These are phyloP conservation scores for Dothistroma septosporum DNA, from an alignment of 2,329 filamentous ascomycete genomes.

Conservation along the genomic window DNA sequence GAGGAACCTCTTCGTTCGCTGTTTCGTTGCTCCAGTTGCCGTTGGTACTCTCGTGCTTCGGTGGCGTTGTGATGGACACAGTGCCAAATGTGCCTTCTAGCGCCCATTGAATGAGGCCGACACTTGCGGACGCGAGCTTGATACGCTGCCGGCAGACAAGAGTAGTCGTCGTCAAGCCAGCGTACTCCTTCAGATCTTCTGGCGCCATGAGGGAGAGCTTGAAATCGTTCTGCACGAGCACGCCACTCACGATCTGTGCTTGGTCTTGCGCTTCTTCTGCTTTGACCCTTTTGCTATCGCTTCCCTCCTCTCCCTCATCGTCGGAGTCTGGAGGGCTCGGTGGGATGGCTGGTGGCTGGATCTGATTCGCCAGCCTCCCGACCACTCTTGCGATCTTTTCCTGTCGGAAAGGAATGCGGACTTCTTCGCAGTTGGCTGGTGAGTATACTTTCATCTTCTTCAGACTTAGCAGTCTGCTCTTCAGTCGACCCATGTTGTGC, in stretches of 20 bases:
- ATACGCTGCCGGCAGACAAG: constrained; percentile 90
- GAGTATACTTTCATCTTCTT: constrained; percentile 90
- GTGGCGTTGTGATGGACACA: constrained; percentile 49
- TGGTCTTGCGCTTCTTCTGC: constrained; percentile 47
- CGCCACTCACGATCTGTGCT: constrained; percentile 70
- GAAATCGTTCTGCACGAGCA: constrained; percentile 95
- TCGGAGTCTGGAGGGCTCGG: constrained; percentile 36
- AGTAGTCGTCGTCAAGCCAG: constrained; percentile 91
- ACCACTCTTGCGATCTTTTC: constrained; percentile 97
- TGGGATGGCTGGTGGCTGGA: constrained; percentile 58
- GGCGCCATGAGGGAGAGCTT: constrained; percentile 96
- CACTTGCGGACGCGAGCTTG: constrained; percentile 78
- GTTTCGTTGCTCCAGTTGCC: constrained; percentile 44
- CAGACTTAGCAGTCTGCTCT: constrained; percentile 89
- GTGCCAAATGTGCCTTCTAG: constrained; percentile 90
- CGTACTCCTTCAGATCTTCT: constrained; percentile 92
- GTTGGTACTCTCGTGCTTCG: constrained; percentile 13
- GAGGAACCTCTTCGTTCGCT: constrained; percentile 62
- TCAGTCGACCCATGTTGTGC: constrained; percentile 95
- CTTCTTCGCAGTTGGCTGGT: constrained; percentile 89
- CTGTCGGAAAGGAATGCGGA: constrained; percentile 89
- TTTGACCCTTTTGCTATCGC: constrained; percentile 27
- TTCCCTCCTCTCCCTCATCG: constrained; percentile 36
- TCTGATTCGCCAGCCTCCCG: constrained; percentile 74
- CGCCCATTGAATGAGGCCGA: constrained; percentile 90